A percentile compares a stretch with the other conserved stretches of the same genome.
Evolutionary conservation across 1,284 basidiomycete genomes (phyloP).

Genomic region (Ustilago vetiveriae): DNA sequence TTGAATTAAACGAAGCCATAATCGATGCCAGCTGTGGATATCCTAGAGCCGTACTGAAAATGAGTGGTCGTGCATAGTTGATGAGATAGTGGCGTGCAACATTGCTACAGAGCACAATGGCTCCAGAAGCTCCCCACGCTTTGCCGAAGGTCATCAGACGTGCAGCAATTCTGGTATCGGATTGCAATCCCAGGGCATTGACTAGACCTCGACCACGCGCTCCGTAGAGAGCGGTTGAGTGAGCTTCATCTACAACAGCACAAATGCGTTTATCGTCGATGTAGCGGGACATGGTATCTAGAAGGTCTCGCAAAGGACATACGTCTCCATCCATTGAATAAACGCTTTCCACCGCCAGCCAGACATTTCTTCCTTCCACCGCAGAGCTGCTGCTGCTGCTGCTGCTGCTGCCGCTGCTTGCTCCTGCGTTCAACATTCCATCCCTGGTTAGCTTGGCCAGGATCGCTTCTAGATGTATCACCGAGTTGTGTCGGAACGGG

Average conservation of each 20-base stretch:
- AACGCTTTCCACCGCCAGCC: conserved; percentile 83
- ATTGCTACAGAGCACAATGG: conserved; percentile 78
- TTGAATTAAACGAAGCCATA: conserved; percentile 80
- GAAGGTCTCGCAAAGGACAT: conserved; percentile 77
- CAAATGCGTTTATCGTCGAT: conserved; percentile 69
- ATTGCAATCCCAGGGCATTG: conserved; percentile 34
- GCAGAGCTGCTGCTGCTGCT: no score
- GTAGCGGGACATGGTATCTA: conserved; percentile 72
- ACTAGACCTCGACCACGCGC: conserved; percentile 45
- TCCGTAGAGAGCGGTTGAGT: conserved; percentile 82
- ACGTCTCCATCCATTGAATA: conserved; percentile 97
- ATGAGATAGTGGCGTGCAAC: conserved; percentile 83
- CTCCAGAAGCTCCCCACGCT: conserved; percentile 68
- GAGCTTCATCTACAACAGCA: conserved; percentile 77
- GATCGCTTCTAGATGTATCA: conserved; percentile 15
- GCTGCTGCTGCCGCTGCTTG: neutral
- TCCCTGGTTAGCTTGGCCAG: conserved; percentile 6
- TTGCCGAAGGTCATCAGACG: conserved; percentile 65
- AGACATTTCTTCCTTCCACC: conserved; percentile 47
- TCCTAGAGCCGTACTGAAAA: conserved; percentile 57
- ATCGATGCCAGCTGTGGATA: conserved; percentile 71
- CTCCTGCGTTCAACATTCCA: conserved; percentile 5
- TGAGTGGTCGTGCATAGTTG: conserved; percentile 88
- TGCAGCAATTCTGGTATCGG: conserved; percentile 32
- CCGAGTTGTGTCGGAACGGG: conserved; percentile 38